phyloP scores from a whole-genome alignment of 2,329 filamentous ascomycete species.

The Herpotrichia juniperi region DNA sequence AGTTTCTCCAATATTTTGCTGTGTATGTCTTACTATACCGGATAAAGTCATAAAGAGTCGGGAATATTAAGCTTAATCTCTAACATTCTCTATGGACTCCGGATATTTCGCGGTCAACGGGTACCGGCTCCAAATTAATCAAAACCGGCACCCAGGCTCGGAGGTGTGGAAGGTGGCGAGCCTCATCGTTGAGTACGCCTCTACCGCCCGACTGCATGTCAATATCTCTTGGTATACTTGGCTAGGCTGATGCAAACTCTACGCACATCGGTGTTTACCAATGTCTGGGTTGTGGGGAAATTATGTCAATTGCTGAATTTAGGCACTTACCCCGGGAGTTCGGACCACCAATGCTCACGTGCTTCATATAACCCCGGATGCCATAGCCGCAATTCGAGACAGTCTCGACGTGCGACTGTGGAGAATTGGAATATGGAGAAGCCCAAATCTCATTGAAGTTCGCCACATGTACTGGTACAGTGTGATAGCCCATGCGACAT shows the following conservation, averaged over 20 bases:
- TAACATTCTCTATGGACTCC: constrained; percentile 2
- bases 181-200: constrained; percentile 5
- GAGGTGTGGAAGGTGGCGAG: constrained; percentile 8
- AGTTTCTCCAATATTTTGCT: constrained; percentile 8
- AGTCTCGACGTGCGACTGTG: not conserved
- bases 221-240: constrained; percentile 9
- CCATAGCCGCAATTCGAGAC: constrained; percentile 1
- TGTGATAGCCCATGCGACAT: constrained; percentile 1
- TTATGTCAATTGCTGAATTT: not conserved
- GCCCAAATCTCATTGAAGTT: not conserved
- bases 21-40: constrained; percentile 11
- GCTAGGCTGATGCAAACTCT: not conserved
- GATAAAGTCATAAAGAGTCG: constrained; percentile 15
- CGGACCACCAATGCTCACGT: constrained; percentile 4
- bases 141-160: constrained; percentile 15
- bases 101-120: not conserved
- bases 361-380: constrained; percentile 8
- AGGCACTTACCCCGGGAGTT: not conserved
- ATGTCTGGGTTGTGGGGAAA: constrained; percentile 4
- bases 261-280: not conserved
- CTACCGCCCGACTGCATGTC: not conserved
- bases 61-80: constrained; percentile 11
- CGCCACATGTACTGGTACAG: not conserved
- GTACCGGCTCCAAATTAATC: constrained; percentile 11
- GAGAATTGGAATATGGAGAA: constrained; percentile 1